These are phyloP conservation scores for Phaeosphaeria sp. DNA, from an alignment of 2,329 filamentous ascomycete genomes.

Conservation along the genomic window DNA sequence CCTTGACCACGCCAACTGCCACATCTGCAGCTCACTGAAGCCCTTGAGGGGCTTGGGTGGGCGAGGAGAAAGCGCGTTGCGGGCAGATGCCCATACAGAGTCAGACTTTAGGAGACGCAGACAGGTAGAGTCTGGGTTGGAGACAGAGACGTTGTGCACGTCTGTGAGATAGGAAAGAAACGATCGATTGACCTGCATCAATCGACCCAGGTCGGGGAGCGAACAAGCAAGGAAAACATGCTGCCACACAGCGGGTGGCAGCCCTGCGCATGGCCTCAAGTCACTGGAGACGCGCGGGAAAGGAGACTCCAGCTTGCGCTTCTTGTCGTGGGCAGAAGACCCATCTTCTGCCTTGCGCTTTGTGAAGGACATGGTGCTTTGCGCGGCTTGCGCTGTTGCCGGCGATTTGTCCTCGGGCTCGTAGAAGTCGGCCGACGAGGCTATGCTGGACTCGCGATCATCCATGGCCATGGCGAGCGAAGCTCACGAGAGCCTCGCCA, in stretches of 20 bases:
- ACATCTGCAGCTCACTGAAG: conserved; percentile 77
- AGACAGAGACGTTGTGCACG: conserved; percentile 40
- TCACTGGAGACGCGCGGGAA: conserved; percentile 15
- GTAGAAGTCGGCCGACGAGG: conserved; percentile 48
- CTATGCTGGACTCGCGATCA: conserved; percentile 41
- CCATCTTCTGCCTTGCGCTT: conserved; percentile 47
- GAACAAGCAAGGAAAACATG: conserved; percentile 71
- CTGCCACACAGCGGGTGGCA: conserved; percentile 72
- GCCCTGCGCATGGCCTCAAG: conserved; percentile 42
- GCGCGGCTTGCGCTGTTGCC: conserved; percentile 19
- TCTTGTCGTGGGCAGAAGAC: conserved; percentile 36
- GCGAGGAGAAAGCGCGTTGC: conserved; percentile 68
- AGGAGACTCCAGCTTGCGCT: conserved; percentile 35
- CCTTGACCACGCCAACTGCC: conserved; percentile 68
- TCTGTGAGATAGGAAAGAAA: conserved; percentile 62
- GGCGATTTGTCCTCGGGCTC: conserved; percentile 30
- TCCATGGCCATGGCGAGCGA: conserved; percentile 37
- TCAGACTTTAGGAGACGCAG: conserved; percentile 63
- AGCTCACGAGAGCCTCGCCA: conserved; percentile 41
- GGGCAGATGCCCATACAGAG: conserved; percentile 73
- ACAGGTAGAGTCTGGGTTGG: conserved; percentile 38
- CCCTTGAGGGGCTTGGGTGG: conserved; percentile 72
- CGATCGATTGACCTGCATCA: conserved; percentile 71
- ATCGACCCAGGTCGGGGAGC: conserved; percentile 67
- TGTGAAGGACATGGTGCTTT: conserved; percentile 13